Evolutionary conservation across 306 rosid genomes (phyloP).

Genomic region (Parietaria judaica): DNA sequence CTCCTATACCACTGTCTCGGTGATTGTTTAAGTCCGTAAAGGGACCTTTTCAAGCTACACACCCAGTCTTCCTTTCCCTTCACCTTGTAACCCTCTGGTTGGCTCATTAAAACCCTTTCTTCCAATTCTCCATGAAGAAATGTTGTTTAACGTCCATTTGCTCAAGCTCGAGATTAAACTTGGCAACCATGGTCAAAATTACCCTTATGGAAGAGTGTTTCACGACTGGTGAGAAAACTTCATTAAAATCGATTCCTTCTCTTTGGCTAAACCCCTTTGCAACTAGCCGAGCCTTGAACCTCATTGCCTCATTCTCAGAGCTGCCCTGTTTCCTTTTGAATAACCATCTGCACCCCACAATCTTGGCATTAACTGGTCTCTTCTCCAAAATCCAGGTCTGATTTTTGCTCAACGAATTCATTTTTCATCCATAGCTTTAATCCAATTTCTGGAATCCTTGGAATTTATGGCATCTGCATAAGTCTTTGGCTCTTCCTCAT

Average conservation of each 20-base stretch:
- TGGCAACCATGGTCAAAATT: background rate
- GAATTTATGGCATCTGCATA: background rate
- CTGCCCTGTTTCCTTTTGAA: background rate
- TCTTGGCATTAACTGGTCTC: background rate
- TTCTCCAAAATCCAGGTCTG: background rate
- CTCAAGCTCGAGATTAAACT: background rate
- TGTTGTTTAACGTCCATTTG: background rate
- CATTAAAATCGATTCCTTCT: background rate
- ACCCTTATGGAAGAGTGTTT: background rate
- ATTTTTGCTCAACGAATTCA: background rate
- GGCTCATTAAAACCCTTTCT: background rate
- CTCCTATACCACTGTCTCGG: no score
- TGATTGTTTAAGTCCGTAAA: no score
- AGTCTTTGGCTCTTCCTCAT: background rate
- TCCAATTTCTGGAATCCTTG: background rate
- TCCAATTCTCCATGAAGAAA: background rate
- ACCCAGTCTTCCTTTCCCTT: background rate
- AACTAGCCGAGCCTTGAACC: background rate
- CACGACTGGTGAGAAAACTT: background rate
- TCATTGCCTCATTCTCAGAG: background rate
- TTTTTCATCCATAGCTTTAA: background rate
- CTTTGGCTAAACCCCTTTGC: background rate
- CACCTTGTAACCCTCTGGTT: background rate
- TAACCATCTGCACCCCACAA: background rate
- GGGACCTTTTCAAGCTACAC: background rate